Evolutionary conservation across 352 stramenopile species (phyloP).

Genomic region (Globisporangium yorkense): DNA sequence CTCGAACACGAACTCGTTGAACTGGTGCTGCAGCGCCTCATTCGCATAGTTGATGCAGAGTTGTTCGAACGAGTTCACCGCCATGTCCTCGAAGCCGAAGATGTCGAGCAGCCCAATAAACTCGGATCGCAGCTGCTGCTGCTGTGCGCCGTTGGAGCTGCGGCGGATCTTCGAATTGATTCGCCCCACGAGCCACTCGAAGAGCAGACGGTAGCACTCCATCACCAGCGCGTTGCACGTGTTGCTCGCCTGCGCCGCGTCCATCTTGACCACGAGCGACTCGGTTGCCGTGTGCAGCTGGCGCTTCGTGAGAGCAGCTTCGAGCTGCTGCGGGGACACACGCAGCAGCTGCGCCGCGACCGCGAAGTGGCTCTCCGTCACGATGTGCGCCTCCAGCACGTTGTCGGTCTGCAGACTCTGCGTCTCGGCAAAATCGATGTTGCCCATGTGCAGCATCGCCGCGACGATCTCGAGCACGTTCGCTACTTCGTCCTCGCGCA

Average conservation of each 20-base stretch:
- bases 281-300: conserved; percentile 63
- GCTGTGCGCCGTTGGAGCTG: conserved; percentile 28
- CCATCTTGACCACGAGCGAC: conserved; percentile 62
- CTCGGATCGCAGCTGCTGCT: conserved; percentile 71
- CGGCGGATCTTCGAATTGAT: conserved; percentile 87
- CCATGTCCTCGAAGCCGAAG: conserved; percentile 88
- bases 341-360: conserved; percentile 52
- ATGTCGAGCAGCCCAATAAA: conserved; percentile 86
- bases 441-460: conserved; percentile 84
- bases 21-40: conserved; percentile 84
- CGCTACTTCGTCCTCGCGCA: conserved; percentile 48
- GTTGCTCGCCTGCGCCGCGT: conserved; percentile 16
- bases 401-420: conserved; percentile 16
- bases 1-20: conserved; percentile 92
- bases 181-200: conserved; percentile 92
- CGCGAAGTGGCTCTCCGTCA: conserved; percentile 27
- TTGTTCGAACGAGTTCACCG: conserved; percentile 83
- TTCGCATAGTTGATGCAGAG: conserved; percentile 91
- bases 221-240: conserved; percentile 70
- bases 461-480: conserved; percentile 54
- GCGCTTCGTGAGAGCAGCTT: conserved; percentile 55
- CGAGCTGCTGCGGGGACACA: conserved; percentile 46
- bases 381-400: conserved; percentile 19
- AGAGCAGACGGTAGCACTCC: conserved; percentile 90
- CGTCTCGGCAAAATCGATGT: conserved; percentile 58